Conservation (phyloP, 352 stramenopile species). For the Salisapilia sapeloensis region DNA sequence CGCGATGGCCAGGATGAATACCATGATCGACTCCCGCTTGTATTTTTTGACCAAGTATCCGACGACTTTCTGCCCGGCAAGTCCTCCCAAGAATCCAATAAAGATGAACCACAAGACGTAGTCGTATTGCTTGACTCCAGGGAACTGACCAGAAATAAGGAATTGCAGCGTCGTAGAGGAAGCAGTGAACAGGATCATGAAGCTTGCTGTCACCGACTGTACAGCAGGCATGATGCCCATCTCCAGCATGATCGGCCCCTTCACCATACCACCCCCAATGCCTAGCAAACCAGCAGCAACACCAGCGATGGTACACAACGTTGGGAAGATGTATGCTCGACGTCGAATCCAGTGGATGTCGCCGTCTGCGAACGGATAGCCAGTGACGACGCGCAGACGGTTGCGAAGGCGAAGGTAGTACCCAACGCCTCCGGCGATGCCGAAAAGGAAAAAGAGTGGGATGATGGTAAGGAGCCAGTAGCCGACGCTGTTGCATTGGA, state of each 20-base stretch:
- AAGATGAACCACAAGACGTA: constrained; percentile 85
- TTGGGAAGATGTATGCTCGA: constrained; percentile 84
- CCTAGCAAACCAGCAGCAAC: constrained; percentile 91
- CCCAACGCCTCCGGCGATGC: constrained; percentile 34
- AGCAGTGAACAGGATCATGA: constrained; percentile 84
- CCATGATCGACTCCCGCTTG: constrained; percentile 71
- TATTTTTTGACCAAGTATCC: constrained; percentile 85
- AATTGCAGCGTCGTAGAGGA: constrained; percentile 88
- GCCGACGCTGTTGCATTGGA: constrained; percentile 79
- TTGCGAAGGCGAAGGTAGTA: constrained; percentile 46
- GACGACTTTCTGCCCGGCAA: constrained; percentile 67
- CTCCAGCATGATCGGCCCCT: constrained; percentile 93
- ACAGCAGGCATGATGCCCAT: constrained; percentile 87
- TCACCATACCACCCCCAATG: constrained; percentile 94
- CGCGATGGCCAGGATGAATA: constrained; percentile 50
- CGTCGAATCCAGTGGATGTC: constrained; percentile 90
- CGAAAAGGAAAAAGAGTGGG: constrained; percentile 60
- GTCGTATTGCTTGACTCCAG: constrained; percentile 65
- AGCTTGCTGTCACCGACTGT: constrained; percentile 85
- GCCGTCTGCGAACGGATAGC: constrained; percentile 74
- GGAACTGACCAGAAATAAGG: constrained; percentile 64
- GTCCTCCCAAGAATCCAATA: constrained; percentile 78
- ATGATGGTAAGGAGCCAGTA: constrained; percentile 89
- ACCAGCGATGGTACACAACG: constrained; percentile 86
- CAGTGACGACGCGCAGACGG: constrained; percentile 44